phyloP scores from a whole-genome alignment of 2,329 filamentous ascomycete genomes.

The Pseudocercospora crystallina region DNA sequence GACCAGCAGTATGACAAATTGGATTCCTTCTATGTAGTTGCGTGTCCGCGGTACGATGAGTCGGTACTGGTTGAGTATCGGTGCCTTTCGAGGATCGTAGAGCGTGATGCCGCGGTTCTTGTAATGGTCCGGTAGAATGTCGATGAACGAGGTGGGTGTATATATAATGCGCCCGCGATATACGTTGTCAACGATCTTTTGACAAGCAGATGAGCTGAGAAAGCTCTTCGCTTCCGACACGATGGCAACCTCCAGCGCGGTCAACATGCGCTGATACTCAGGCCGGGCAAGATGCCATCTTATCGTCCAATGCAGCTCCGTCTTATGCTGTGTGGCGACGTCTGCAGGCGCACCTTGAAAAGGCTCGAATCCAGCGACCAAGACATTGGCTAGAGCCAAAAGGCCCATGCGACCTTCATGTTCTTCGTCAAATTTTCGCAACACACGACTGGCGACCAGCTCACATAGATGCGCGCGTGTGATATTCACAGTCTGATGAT shows the following conservation, averaged over 20 bases:
- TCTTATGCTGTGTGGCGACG: slow-evolving; percentile 59
- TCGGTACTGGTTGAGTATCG: slow-evolving; percentile 79
- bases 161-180: slow-evolving; percentile 80
- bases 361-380: slow-evolving; percentile 80
- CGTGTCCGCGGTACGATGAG: slow-evolving; percentile 78
- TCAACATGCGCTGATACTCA: slow-evolving; percentile 62
- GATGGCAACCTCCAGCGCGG: slow-evolving; percentile 79
- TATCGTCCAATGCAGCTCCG: slow-evolving; percentile 45
- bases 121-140: slow-evolving; percentile 83
- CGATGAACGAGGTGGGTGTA: slow-evolving; percentile 76
- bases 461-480: slow-evolving; percentile 78
- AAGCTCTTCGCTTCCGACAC: slow-evolving; percentile 79
- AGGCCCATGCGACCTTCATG: slow-evolving; percentile 69
- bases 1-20: slow-evolving; percentile 68
- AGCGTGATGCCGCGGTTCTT: slow-evolving; percentile 79
- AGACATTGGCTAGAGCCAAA: slow-evolving; percentile 71
- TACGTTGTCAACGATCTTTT: slow-evolving; percentile 79
- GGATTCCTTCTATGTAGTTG: slow-evolving; percentile 70
- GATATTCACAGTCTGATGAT: slow-evolving; percentile 77
- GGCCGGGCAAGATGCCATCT: slow-evolving; percentile 42
- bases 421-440: slow-evolving; percentile 77
- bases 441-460: slow-evolving; percentile 72
- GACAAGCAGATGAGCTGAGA: slow-evolving; percentile 72
- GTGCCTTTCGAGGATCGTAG: slow-evolving; percentile 74
- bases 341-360: slow-evolving; percentile 77